A percentile compares a stretch with the other conserved stretches of the same genome.
phyloP scores from a whole-genome alignment of 352 stramenopile species.

The Globisporangium ultimum region DNA sequence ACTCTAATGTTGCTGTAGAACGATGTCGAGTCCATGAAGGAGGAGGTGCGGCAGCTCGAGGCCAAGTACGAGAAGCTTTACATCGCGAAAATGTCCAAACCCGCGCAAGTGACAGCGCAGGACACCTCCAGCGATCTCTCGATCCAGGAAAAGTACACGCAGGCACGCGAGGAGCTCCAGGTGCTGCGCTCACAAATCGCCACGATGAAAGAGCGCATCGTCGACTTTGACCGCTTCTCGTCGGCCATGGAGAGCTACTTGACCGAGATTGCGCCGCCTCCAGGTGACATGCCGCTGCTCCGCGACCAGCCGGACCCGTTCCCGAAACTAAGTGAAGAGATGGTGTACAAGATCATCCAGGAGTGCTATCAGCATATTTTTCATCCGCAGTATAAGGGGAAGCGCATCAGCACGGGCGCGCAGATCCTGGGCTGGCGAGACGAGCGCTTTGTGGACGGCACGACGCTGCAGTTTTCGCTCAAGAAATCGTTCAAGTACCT shows the following conservation, averaged over 20 bases:
- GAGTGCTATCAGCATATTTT: slow-evolving; percentile 51
- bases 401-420: slow-evolving; percentile 38
- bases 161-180: slow-evolving; percentile 28
- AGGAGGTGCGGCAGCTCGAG: slow-evolving; percentile 31
- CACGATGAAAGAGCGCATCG: slow-evolving; percentile 30
- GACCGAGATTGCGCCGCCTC: slow-evolving; percentile 23
- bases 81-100: slow-evolving; percentile 16
- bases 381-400: slow-evolving; percentile 28
- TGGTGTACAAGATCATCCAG: slow-evolving; percentile 47
- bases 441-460: slow-evolving; percentile 45
- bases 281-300: slow-evolving; percentile 1
- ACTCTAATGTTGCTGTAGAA: slow-evolving; percentile 15
- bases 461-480: slow-evolving; percentile 45
- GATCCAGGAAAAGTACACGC: slow-evolving; percentile 28
- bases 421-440: slow-evolving; percentile 47
- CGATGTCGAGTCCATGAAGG: slow-evolving; percentile 41
- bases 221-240: slow-evolving; percentile 34
- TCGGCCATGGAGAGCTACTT: slow-evolving; percentile 34
- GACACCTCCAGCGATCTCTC: slow-evolving; percentile 4
- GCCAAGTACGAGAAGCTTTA: slow-evolving; percentile 25
- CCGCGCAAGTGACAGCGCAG: slow-evolving; percentile 13
- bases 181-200: slow-evolving; percentile 30
- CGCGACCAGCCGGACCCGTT: slow-evolving; percentile 5
- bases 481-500: slow-evolving; percentile 27
- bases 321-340: slow-evolving; percentile 21